Evolutionary conservation across 2,329 filamentous ascomycete genomes (phyloP).

Genomic region (Aspergillus sp.): DNA sequence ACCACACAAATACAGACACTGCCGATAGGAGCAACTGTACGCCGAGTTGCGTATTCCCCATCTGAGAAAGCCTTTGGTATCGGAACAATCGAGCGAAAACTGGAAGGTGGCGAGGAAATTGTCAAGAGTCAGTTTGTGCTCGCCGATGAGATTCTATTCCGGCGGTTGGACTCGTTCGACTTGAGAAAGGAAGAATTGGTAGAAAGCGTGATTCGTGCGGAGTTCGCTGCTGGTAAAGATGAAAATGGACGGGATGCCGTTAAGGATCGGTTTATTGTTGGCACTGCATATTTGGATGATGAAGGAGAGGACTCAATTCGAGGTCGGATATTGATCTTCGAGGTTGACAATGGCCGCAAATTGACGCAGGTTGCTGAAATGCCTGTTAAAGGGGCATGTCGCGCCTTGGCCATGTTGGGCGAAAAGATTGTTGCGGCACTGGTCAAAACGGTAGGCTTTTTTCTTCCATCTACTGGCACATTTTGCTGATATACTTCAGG

Average conservation of each 20-base stretch:
- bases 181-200: slow-evolving; percentile 69
- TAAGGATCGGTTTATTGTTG: slow-evolving; percentile 79
- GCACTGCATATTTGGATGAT: slow-evolving; percentile 72
- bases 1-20: slow-evolving; percentile 84
- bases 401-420: slow-evolving; percentile 68
- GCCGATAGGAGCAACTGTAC: slow-evolving; percentile 73
- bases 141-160: slow-evolving; percentile 85
- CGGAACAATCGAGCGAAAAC: slow-evolving; percentile 73
- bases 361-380: slow-evolving; percentile 68
- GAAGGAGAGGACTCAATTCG: slow-evolving; percentile 53
- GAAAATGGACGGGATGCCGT: slow-evolving; percentile 47
- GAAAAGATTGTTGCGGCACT: slow-evolving; percentile 79
- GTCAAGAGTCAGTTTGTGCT: slow-evolving; percentile 79
- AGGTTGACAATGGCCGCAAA: slow-evolving; percentile 65
- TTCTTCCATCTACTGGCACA: not conserved
- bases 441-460: slow-evolving; percentile 69
- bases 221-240: slow-evolving; percentile 59
- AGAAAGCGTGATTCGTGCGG: slow-evolving; percentile 75
- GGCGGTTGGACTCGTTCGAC: slow-evolving; percentile 66
- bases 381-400: slow-evolving; percentile 72
- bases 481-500: slow-evolving; percentile 32
- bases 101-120: slow-evolving; percentile 67
- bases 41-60: slow-evolving; percentile 80
- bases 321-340: slow-evolving; percentile 79
- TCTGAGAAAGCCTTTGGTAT: slow-evolving; percentile 77